Base-by-base conservation (phyloP, 1,139 yeast species). In the Yamadazyma epiphylla region DNA sequence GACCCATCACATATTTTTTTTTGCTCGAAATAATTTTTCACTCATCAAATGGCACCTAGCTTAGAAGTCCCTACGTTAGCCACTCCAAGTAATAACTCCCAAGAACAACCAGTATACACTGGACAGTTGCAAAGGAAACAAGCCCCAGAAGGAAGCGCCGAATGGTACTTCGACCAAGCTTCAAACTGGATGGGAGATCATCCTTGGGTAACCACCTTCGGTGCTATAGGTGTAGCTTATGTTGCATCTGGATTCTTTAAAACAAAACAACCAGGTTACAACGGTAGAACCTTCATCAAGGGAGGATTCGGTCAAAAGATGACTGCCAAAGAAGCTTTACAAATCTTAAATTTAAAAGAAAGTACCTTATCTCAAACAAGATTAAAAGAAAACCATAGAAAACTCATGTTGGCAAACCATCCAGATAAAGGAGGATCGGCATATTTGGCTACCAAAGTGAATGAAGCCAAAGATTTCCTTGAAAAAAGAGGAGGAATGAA, bases 401-500 rank as follows among this genome's bases (percentile, higher is more conserved):
- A 74, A 54, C 55, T 67, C 38, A 84, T 86, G 64, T 88, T 91
- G 96, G 69, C 91, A 55, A 91, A 91, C 62, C 98, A 91, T 55
- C 98, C 98, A 9, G 98, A 91, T 64, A 85, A 94, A 54, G 98
- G 98, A 30, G 98, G 98, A 7, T 84, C 95, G 13, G 91, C 97
- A 23, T 89, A 77, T 51, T 59, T 91, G 53, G 98, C 98, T 38
- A 89, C 97, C 28, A 91, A 91, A 68, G 88, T 91, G 45, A 91
- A 91, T 57, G 97, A 91, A 63, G 97, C 98, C 32, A 91, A 91
- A 59, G 96, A 88, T 50, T 81, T 88, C 54, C 70, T 91, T 53
- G 94, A 86, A 46, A 88, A 87, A 64, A 77, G 89, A 54, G 87
- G 87, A 24, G 77, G 77, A 10, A 48, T 74, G 64, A 70, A 68